Base-by-base conservation (phyloP, 805 yeast species). In the Candida silvatica region DNA sequence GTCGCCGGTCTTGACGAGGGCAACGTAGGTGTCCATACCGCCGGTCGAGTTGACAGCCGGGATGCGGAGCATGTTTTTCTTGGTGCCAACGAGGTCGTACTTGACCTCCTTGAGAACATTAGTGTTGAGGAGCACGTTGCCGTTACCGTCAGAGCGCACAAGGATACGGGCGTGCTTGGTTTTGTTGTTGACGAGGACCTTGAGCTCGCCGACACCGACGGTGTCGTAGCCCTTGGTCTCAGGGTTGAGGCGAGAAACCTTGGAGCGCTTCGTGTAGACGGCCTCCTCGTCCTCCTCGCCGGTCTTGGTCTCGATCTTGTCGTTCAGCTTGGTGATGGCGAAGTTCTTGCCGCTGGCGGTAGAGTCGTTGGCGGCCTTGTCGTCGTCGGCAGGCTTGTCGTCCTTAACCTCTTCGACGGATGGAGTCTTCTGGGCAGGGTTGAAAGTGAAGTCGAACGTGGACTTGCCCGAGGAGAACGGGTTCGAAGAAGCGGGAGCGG, bases 141-240 rank as follows among this genome's bases (percentile, higher is more conserved):
- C 80, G 27, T 86, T 77, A 20, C 95, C 96, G 37, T 88, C 97
- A 0, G 96, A 84, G 49, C 97, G 75, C 16, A 90, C 69, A 25
- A 90, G 61, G 11, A 84, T 60, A 54, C 97, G 74, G 3, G 77
- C 53, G 51, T 84, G 84, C 17, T 64, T 61, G 7, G 80, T 77
- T 2, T 62, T 67, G 34, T 69, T 69, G 47, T 80, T 68, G 38
- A 69, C 74, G 37, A 90, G 62, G 9, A 90, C 64, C 48, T 85
- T 82, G 46, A 87, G 64, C 34, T 80, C 88, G 3, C 97, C 97
- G 3, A 87, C 64, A 9, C 97, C 97, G 43, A 70, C 69, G 5
- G 74, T 59, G 25, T 64, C 67, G 51, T 82, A 84, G 38, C 26
- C 51, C 31, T 71, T 71, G 30, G 73, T 67, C 17, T 64, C 67